Percentiles rank a stretch among this genome's conserved stretches.
phyloP scores from a whole-genome alignment of 257 asterid species.

The Haberlea rhodopensis region DNA sequence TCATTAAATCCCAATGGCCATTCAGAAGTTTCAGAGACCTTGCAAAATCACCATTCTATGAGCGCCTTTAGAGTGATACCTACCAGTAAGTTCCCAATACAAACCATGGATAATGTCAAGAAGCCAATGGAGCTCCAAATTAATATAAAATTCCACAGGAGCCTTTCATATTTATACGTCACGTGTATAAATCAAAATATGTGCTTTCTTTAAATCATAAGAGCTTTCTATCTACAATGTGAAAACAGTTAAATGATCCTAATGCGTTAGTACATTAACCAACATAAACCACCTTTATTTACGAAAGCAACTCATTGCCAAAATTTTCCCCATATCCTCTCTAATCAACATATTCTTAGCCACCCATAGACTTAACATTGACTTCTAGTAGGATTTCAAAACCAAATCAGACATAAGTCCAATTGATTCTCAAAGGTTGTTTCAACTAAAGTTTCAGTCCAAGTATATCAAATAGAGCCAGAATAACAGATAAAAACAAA shows the following conservation, averaged over 20 bases:
- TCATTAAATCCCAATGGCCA: not conserved
- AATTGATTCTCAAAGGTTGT: not conserved
- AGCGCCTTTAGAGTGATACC: not conserved
- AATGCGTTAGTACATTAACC: too few relatives aligned
- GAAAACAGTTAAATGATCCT: too few relatives aligned
- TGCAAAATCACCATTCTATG: not conserved
- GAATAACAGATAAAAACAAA: constrained; percentile 3
- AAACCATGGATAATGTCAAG: not conserved
- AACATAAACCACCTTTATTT: not conserved
- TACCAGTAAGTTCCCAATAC: not conserved
- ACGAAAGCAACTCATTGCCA: not conserved
- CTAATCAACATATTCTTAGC: not conserved
- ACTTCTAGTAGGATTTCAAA: too few relatives aligned
- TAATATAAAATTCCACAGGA: not conserved
- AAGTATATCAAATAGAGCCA: not conserved
- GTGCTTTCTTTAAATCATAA: not conserved
- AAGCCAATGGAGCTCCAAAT: constrained; percentile 2
- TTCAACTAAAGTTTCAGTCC: not conserved
- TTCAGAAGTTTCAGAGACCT: not conserved
- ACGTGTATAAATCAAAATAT: not conserved
- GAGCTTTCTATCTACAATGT: too few relatives aligned
- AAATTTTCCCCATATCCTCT: not conserved
- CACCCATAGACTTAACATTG: not conserved
- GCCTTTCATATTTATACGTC: not conserved
- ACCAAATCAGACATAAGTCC: not conserved